These are phyloP conservation scores for Posidonia australis DNA, from an alignment of 106 monocot species.

Conservation along the genomic window DNA sequence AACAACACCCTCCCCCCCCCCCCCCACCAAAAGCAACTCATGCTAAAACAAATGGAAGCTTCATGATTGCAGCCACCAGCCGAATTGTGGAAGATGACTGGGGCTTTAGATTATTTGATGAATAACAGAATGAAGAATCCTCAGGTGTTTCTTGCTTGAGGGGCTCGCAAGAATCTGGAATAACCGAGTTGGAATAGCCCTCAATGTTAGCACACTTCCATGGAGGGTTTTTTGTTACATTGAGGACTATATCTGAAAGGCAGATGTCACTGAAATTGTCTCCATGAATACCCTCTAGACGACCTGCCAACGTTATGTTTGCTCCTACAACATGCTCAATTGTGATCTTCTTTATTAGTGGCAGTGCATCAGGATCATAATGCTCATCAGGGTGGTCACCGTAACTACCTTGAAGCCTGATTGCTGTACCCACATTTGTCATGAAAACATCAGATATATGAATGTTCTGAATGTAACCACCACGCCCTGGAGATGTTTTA, in stretches of 20 bases:
- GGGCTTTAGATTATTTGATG: not conserved
- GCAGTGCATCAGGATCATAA: conserved; percentile 25
- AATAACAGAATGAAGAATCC: conserved; percentile 14
- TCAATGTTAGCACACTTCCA: conserved; percentile 27
- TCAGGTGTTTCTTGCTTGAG: conserved; percentile 8
- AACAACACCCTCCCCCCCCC: too few relatives aligned
- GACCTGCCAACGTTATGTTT: conserved; percentile 25
- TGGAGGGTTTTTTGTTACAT: conserved; percentile 13
- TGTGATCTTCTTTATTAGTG: conserved; percentile 16
- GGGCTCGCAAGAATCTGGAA: conserved; percentile 14
- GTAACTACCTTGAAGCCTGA: conserved; percentile 21
- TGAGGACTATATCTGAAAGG: conserved; percentile 19
- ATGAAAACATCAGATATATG: conserved; percentile 15
- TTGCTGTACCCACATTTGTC: conserved; percentile 16
- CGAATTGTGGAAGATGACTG: not conserved
- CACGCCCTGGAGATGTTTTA: conserved; percentile 27
- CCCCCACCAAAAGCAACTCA: not conserved
- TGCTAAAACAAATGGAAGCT: not conserved
- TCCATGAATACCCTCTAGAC: conserved; percentile 24
- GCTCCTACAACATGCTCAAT: conserved; percentile 22
- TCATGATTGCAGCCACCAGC: not conserved
- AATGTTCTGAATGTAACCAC: conserved; percentile 25
- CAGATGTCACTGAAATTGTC: conserved; percentile 31
- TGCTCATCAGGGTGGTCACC: conserved; percentile 32
- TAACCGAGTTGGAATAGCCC: conserved; percentile 29